These are phyloP conservation scores for Termitomyces sp. DNA, from an alignment of 768 basidiomycete genomes.

Conservation along the genomic window DNA sequence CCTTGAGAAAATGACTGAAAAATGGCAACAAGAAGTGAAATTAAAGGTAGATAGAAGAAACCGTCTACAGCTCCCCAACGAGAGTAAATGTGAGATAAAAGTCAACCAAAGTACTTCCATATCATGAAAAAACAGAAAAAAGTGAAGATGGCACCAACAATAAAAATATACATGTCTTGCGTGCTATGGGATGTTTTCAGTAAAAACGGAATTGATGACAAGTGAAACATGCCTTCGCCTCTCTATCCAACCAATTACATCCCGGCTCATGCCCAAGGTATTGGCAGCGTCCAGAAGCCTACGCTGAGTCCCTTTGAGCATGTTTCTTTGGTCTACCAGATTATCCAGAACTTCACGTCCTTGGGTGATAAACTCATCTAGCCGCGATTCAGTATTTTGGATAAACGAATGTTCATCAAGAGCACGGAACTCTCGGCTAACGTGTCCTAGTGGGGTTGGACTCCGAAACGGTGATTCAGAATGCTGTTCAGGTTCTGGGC, in stretches of 20 bases:
- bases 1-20: neutral
- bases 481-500: conserved; percentile 40
- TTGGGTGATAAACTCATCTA: conserved; percentile 91
- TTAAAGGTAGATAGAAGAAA: conserved; percentile 15
- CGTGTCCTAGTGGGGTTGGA: conserved; percentile 45
- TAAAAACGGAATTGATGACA: neutral
- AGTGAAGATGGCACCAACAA: conserved; percentile 78
- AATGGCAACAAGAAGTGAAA: neutral
- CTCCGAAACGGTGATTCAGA: conserved; percentile 86
- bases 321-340: conserved; percentile 84
- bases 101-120: conserved; percentile 81
- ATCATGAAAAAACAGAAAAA: conserved; percentile 93
- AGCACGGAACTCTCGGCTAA: conserved; percentile 68
- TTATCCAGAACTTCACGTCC: conserved; percentile 90
- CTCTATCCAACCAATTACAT: conserved; percentile 98
- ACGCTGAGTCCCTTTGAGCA: conserved; percentile 92
- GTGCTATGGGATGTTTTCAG: conserved; percentile 44
- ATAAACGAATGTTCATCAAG: conserved; percentile 88
- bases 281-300: conserved; percentile 87
- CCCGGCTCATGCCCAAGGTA: conserved; percentile 86
- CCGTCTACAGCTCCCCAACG: conserved; percentile 4
- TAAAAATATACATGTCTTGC: conserved; percentile 93
- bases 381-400: conserved; percentile 68
- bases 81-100: neutral
- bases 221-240: conserved; percentile 65